Conservation (phyloP, 495 filamentous ascomycete genomes). For the Aspergillus coremiiformis region DNA sequence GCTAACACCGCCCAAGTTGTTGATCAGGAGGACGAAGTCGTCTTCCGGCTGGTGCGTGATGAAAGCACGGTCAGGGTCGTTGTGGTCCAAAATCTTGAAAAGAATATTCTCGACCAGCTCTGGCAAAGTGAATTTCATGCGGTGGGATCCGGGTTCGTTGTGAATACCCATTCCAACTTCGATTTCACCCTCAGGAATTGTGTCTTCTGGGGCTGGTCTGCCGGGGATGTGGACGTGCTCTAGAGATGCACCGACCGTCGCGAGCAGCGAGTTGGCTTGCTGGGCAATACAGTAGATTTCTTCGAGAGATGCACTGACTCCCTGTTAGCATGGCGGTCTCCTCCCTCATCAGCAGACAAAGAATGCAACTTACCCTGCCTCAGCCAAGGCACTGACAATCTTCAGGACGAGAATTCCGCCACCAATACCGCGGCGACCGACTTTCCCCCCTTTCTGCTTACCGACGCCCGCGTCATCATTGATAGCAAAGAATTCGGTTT, state of each 20-base stretch:
- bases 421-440: slow-evolving; percentile 84
- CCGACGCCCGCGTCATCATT: slow-evolving; percentile 96
- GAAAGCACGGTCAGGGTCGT: slow-evolving; percentile 76
- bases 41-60: slow-evolving; percentile 55
- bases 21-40: slow-evolving; percentile 71
- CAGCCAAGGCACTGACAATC: slow-evolving; percentile 79
- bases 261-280: slow-evolving; percentile 65
- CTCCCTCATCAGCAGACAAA: not conserved
- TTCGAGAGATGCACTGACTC: slow-evolving; percentile 40
- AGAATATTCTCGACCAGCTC: slow-evolving; percentile 75
- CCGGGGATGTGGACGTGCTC: slow-evolving; percentile 93
- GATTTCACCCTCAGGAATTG: slow-evolving; percentile 61
- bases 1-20: slow-evolving; percentile 92
- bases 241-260: slow-evolving; percentile 78
- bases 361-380: slow-evolving; percentile 48
- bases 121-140: slow-evolving; percentile 57
- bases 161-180: slow-evolving; percentile 99
- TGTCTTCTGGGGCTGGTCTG: slow-evolving; percentile 48
- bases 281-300: slow-evolving; percentile 67
- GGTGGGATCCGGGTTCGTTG: slow-evolving; percentile 83
- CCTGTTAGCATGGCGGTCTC: slow-evolving; percentile 1
- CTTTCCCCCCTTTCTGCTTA: slow-evolving; percentile 72
- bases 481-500: slow-evolving; percentile 88
- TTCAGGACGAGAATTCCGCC: slow-evolving; percentile 88
- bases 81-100: slow-evolving; percentile 65